Evolutionary conservation across 2,329 filamentous ascomycete genomes (phyloP), one percentile per base, ranked within the genome.

Genomic region (Didymella exigua): DNA sequence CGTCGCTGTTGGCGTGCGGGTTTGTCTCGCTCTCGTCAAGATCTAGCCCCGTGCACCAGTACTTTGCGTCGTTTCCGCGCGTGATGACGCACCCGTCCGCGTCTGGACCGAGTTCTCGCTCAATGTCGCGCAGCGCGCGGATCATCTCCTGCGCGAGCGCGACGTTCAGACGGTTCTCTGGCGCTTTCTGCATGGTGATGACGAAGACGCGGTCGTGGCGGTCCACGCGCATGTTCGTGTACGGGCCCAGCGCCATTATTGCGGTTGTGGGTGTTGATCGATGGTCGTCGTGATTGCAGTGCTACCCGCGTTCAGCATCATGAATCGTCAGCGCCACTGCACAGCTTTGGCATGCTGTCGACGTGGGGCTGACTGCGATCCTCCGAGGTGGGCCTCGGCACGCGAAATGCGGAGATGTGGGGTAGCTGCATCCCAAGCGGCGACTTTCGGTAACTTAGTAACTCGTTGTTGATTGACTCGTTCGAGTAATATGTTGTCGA

Each of bases 1-100:
- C 79, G 62, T 81, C 84, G 14, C 78, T 77, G 33, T 88, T 86
- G 72, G 79, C 85, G 49, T 79, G 81, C 23, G 81, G 79, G 60
- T 80, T 81, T 14, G 74, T 76, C 42, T 79, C 77, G 10, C 67
- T 62, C 59, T 81, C 79, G 40, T 81, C 79, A 3, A 81, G 68
- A 26, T 81, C 79, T 13, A 81, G 66, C 2, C 78, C 79, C 19
- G 80, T 82, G 60, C 80, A 83, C 77, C 78, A 83, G 61, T 79
- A 80, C 59, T 80, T 80, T 26, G 77, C 76, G 68, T 82, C 79
- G 43, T 76, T 80, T 9, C 81, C 81, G 59, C 75, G 76, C 3
- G 81, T 83, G 37, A 84, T 80, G 3, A 85, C 79, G 18, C 81
- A 81, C 0, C 81, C 82, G 52, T 81, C 78, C 4, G 77, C 74